Base-by-base conservation (phyloP, 1,284 basidiomycete species). In the Ceratobasidium sp. region DNA sequence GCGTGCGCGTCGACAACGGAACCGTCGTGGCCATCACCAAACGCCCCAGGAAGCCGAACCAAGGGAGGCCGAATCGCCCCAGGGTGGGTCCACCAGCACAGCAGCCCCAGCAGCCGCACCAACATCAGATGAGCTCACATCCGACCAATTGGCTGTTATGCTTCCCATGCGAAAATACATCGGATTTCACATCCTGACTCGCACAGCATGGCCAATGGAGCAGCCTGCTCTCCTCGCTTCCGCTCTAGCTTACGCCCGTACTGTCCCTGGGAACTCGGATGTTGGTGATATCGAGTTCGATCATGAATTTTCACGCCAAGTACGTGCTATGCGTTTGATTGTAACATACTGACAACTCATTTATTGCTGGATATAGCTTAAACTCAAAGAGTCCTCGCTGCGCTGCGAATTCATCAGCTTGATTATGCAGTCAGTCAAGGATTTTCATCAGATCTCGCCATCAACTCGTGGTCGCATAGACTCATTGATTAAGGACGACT, bases 141-240 rank as follows among this genome's bases (percentile, higher is more conserved):
- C 55, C 6, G 26, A 7, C 20, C 55, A 56, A 20, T 26, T 7
- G 55, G 55, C 55, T 56, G 55, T 56, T n/a, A n/a, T 7, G 18
- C 18, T 56, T 7, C 55, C 55, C 5, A 56, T 56, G 55, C 55
- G 55, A 5, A 56, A 56, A 56, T 56, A 56, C n/a, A 56, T 56
- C 20, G 55, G 55, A 20, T 56, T 56, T 56, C 55, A 56, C 55
- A 56, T 56, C 55, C 55, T 56, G 6, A 56, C 55, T 56, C 55
- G 55, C 18, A n/a, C 55, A 56, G 55, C 55, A 56, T 56, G 55
- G 55, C 55, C 55, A n/a, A 56, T 56, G 18, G 55, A 56, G 9
- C 55, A 56, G 26, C 20, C 55, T 26, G 7, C 55, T 7, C 55
- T 56, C 55, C 55, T 56, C 7, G 20, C 18, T 56, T 20, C 18